Percentiles rank a stretch among this genome's conserved stretches.
These are phyloP conservation scores for Silene conica DNA, from an alignment of 148 eudicot genomes.

Conservation along the genomic window DNA sequence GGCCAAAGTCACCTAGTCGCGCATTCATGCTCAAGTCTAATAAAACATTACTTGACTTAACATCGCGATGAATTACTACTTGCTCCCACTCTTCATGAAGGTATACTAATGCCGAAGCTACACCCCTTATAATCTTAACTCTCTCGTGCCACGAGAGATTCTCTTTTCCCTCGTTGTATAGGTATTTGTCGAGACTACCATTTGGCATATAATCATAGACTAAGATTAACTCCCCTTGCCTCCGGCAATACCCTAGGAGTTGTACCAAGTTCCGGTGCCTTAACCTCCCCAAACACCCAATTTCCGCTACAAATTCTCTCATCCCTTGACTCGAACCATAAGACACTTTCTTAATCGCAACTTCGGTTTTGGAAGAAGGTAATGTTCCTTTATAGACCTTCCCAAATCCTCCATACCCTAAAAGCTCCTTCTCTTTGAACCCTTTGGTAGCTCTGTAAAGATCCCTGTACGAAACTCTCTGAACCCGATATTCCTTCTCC, in stretches of 20 bases:
- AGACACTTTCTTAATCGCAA: constrained; percentile 39
- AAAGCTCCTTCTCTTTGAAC: constrained; percentile 37
- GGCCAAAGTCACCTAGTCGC: constrained; percentile 42
- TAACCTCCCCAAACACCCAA: constrained; percentile 36
- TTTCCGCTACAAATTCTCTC: constrained; percentile 39
- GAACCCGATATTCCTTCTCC: constrained; percentile 46
- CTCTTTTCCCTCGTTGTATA: constrained; percentile 18
- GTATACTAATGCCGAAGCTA: constrained; percentile 39
- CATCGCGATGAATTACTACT: constrained; percentile 41
- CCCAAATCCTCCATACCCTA: constrained; percentile 42
- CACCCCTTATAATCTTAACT: constrained; percentile 31
- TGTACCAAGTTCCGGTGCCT: constrained; percentile 47
- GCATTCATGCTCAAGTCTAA: constrained; percentile 37
- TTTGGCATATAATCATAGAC: constrained; percentile 48
- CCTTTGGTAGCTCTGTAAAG: constrained; percentile 50
- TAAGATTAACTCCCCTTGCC: constrained; percentile 35
- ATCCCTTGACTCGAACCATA: constrained; percentile 43
- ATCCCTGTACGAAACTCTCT: constrained; percentile 43
- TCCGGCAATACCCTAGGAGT: constrained; percentile 41
- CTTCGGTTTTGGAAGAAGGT: constrained; percentile 25
- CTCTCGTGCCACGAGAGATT: constrained; percentile 32
- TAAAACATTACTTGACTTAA: constrained; percentile 35
- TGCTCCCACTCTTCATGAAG: constrained; percentile 47
- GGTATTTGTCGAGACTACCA: constrained; percentile 41
- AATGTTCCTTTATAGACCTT: constrained; percentile 37